phyloP scores from a whole-genome alignment of 1,284 basidiomycete species.

The Sporisorium sorghi region DNA sequence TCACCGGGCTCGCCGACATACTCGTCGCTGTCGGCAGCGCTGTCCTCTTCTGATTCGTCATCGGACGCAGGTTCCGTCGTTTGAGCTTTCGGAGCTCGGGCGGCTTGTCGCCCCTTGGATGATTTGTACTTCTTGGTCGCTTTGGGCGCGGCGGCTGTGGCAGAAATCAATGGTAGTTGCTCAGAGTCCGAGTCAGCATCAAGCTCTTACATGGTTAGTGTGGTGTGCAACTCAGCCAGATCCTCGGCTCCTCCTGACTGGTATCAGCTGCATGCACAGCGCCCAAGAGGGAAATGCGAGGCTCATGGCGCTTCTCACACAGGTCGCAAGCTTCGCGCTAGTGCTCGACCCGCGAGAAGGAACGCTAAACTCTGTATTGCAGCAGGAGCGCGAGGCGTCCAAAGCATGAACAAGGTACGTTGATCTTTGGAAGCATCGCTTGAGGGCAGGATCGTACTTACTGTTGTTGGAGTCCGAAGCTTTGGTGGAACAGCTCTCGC shows the following conservation, averaged over 20 bases:
- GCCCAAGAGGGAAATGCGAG: not conserved
- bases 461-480: conserved; percentile 19
- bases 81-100: not conserved
- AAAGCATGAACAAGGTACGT: not conserved
- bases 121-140: conserved; percentile 26
- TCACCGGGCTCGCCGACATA: conserved; percentile 21
- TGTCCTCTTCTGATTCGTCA: conserved; percentile 13
- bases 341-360: conserved; percentile 3
- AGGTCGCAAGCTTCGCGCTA: not conserved
- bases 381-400: not conserved
- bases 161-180: not conserved
- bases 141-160: conserved; percentile 12
- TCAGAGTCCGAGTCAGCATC: not conserved
- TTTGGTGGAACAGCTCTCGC: conserved; percentile 44
- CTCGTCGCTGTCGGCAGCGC: conserved; percentile 31
- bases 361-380: not conserved
- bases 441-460: conserved; percentile 35
- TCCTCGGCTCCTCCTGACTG: not conserved
- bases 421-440: not conserved
- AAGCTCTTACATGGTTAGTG: not conserved
- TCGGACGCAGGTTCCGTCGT: conserved; percentile 6
- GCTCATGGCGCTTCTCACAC: conserved; percentile 5
- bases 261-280: not conserved
- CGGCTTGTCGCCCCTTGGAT: conserved; percentile 16
- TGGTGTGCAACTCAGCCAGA: not conserved